Conservation (phyloP, 176 grass and related monocot genomes). For the Aegilops tauschii region DNA sequence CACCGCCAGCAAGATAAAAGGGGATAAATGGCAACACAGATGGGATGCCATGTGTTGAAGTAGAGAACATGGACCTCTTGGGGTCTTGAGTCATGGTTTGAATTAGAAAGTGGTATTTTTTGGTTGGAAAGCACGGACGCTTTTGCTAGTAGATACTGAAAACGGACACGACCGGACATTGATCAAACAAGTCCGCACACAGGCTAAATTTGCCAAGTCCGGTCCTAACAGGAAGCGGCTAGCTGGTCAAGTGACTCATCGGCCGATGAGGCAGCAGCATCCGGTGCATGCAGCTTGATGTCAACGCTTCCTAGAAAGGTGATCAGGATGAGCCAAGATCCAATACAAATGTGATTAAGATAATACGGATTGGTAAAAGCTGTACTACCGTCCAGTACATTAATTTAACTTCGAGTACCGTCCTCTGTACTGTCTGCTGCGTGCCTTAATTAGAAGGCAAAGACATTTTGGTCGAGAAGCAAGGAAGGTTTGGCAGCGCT, state of each 20-base stretch:
- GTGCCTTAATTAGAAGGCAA: slow-evolving; percentile 7
- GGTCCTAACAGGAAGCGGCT: not conserved
- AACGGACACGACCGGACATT: no score
- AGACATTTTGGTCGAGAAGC: slow-evolving; percentile 43
- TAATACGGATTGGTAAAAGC: slow-evolving; percentile 6
- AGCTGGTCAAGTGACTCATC: not conserved
- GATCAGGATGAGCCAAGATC: not conserved
- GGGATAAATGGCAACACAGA: no score
- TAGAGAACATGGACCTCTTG: no score
- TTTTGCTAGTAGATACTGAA: no score
- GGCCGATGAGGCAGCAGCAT: not conserved
- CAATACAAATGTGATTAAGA: slow-evolving; percentile 17
- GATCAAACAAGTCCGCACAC: no score
- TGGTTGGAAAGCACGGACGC: no score
- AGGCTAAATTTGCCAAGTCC: no score
- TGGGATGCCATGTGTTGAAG: no score
- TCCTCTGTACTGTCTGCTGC: not conserved
- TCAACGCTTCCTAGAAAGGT: slow-evolving; percentile 55
- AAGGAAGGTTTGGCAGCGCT: slow-evolving; percentile 31
- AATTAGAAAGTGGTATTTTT: no score
- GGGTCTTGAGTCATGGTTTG: no score
- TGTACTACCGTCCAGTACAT: not conserved
- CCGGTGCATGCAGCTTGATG: slow-evolving; percentile 8
- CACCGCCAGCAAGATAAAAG: no score
- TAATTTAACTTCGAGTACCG: no score